phyloP scores from a whole-genome alignment of 805 yeast genomes.

The Kluyveromyces starmeri region DNA sequence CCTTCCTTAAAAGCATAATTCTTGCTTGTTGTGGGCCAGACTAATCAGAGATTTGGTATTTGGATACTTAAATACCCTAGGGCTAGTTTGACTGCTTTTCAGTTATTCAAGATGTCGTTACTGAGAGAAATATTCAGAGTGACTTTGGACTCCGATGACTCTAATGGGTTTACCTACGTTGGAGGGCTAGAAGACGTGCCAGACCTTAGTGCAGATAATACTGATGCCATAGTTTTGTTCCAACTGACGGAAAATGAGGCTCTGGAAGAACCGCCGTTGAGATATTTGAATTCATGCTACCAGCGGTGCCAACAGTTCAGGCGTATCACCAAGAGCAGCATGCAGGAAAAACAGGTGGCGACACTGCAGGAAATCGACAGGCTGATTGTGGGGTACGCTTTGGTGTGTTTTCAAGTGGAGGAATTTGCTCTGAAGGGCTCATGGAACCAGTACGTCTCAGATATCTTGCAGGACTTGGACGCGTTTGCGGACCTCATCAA shows the following conservation, averaged over 20 bases:
- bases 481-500: slow-evolving; percentile 39
- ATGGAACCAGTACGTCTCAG: slow-evolving; percentile 17
- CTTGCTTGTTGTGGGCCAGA: too few relatives aligned
- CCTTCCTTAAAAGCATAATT: too few relatives aligned
- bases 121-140: slow-evolving; percentile 24
- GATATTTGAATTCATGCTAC: slow-evolving; percentile 24
- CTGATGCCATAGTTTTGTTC: slow-evolving; percentile 24
- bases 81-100: too few relatives aligned
- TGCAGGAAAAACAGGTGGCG: slow-evolving; percentile 29
- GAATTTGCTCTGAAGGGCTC: slow-evolving; percentile 33
- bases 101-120: slow-evolving; percentile 11
- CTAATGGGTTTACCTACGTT: slow-evolving; percentile 10
- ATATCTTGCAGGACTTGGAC: slow-evolving; percentile 24
- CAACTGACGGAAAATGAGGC: slow-evolving; percentile 28
- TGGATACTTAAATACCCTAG: too few relatives aligned
- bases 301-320: slow-evolving; percentile 29
- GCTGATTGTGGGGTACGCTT: slow-evolving; percentile 44
- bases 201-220: slow-evolving; percentile 12
- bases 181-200: slow-evolving; percentile 1
- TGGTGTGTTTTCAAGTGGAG: slow-evolving; percentile 59
- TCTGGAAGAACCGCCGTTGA: slow-evolving; percentile 16
- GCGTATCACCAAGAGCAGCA: slow-evolving; percentile 37
- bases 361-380: slow-evolving; percentile 40
- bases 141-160: slow-evolving; percentile 13
- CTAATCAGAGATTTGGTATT: too few relatives aligned